Evolutionary conservation across 2,329 filamentous ascomycete species (phyloP), one percentile per base, ranked within the genome.

Genomic region (Diaporthe amygdali): DNA sequence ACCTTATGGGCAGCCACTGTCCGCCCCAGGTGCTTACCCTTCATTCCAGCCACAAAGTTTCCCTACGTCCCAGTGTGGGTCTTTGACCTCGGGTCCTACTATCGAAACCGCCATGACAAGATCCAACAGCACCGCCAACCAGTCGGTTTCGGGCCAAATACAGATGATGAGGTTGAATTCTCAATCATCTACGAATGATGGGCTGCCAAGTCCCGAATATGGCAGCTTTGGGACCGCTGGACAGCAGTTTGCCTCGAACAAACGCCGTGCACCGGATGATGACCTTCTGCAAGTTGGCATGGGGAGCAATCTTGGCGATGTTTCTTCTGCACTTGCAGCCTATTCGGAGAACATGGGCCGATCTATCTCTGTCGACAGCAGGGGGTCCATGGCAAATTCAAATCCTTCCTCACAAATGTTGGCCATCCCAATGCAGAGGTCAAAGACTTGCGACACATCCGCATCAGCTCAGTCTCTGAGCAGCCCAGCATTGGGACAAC

Each of bases 91-190:
- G 3, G 82, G 79, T 0, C 79, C 81, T 15, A 80, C 79, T 10
- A 70, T 80, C 4, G 84, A 85, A 44, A 79, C 77, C 0, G 69
- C 83, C 34, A 79, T 86, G 75, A 84, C 83, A 12, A 81, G 84
- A 47, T 80, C 83, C 69, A 85, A 83, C 74, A 86, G 84, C 77
- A 78, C 78, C 10, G 77, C 79, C 34, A 77, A 72, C 66, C 70
- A 75, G 22, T 77, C 77, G 4, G 74, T 81, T 20, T 72, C 76
- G 3, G 73, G 75, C 41, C 77, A 76, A 4, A 47, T 72, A 32
- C 70, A 80, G 46, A 84, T 85, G 82, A 76, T 81, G 30, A 77
- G 83, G 30, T 76, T 83, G 52, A 74, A 76, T 41, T 85, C 84
- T 2, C 80, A 82, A 34, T 84, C 83, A 6, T 80, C 80, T 17